Evolutionary conservation across 1,284 basidiomycete species (phyloP), one percentile per base, ranked within the genome.

Genomic region (Ceratorhiza oryzae-sativae): DNA sequence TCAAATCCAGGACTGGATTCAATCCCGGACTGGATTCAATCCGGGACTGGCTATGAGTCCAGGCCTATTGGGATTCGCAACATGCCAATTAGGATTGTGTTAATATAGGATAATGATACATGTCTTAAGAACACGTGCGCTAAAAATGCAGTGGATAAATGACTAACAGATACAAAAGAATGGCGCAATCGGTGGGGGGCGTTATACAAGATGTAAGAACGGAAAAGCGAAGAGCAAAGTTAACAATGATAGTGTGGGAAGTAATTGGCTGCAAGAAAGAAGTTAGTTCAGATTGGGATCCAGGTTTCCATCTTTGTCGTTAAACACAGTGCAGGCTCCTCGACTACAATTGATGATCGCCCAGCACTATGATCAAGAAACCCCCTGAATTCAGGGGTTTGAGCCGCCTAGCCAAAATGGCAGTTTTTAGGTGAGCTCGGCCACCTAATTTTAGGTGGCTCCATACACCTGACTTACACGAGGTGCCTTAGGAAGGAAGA

Each of bases 301-400:
- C 23, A 27, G 53, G 27, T 27, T 46, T 13, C 60, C 60, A 13
- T 45, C 42, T n/a, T 46, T 42, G 41, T 62, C 42, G 42, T 46
- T 45, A 25, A 65, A 65, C 27, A 46, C 39, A 4, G 61, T 63
- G 39, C 45, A 48, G 10, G 34, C 62, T 12, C 62, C 46, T n/a
- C 30, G 8, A 25, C 48, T 65, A 1, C 48, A 48, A 27, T 65
- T 48, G n/a, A 65, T 27, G 20, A 65, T 65, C 27, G 62, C 62
- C 62, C 62, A 65, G n/a, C n/a, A n/a, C n/a, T n/a, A n/a, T n/a
- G n/a, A n/a, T n/a, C n/a, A n/a, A n/a, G n/a, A n/a, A n/a, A n/a
- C n/a, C n/a, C n/a, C n/a, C n/a, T n/a, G n/a, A n/a, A n/a, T n/a
- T n/a, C n/a, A n/a, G n/a, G n/a, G n/a, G n/a, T n/a, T n/a, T n/a